A percentile compares a stretch with the other conserved stretches of the same genome.
These are phyloP conservation scores for Flaveria sonorensis DNA, from an alignment of 129 eudicot genomes.

Conservation along the genomic window DNA sequence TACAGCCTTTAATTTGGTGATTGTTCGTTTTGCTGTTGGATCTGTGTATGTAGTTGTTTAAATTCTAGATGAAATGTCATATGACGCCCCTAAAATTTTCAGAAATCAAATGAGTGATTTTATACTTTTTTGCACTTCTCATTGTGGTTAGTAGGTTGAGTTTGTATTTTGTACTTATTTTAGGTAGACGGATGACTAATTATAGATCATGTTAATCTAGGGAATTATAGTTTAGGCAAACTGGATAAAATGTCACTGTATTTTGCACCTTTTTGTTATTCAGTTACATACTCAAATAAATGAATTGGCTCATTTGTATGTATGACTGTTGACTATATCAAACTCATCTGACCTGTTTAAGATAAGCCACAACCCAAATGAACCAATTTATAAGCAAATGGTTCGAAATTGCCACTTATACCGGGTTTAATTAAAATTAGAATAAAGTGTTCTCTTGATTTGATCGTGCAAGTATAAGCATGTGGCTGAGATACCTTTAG, in stretches of 20 bases:
- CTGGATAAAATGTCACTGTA: background rate
- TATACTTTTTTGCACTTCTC: background rate
- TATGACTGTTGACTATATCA: background rate
- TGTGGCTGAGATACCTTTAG: background rate
- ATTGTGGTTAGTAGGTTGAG: background rate
- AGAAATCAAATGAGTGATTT: background rate
- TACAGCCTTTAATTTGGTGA: background rate
- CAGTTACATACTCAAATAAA: background rate
- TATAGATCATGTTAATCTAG: background rate
- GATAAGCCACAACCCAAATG: background rate
- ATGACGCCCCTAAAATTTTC: background rate
- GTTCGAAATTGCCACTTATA: background rate
- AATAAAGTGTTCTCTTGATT: background rate
- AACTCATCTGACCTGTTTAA: background rate
- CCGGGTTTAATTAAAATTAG: background rate
- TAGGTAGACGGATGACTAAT: background rate
- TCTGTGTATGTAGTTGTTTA: constrained; percentile 5
- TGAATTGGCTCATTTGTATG: background rate
- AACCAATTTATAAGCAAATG: background rate
- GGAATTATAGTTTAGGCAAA: background rate
- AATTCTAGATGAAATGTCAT: background rate
- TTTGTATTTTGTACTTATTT: background rate
- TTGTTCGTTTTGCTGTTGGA: constrained; percentile 1
- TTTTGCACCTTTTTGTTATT: background rate
- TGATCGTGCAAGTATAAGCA: background rate